Conservation (phyloP, 805 yeast genomes). For the Candida silvatica region DNA sequence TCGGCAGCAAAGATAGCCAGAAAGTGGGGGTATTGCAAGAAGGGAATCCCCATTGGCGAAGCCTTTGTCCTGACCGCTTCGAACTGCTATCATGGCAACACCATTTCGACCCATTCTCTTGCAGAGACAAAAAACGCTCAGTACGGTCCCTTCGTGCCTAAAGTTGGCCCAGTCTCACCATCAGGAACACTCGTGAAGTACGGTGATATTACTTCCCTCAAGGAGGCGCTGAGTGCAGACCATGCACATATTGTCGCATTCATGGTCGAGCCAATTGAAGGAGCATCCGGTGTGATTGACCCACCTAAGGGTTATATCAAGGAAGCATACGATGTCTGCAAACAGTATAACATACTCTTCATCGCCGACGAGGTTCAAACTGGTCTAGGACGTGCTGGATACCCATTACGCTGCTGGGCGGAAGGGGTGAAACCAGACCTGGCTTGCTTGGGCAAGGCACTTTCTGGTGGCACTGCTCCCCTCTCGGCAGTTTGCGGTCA, state of each 20-base stretch:
- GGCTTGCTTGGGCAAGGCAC: conserved; percentile 21
- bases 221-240: conserved; percentile 14
- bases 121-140: conserved; percentile 6
- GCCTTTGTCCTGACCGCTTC: conserved; percentile 16
- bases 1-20: conserved; percentile 21
- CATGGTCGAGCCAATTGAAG: conserved; percentile 23
- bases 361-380: conserved; percentile 24
- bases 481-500: conserved; percentile 19
- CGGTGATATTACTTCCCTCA: conserved; percentile 14
- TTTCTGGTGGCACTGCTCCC: conserved; percentile 19
- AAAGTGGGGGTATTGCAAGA: conserved; percentile 19
- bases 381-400: conserved; percentile 22
- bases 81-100: conserved; percentile 20
- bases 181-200: conserved; percentile 16
- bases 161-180: conserved; percentile 18
- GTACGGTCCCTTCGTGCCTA: conserved; percentile 18
- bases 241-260: conserved; percentile 17
- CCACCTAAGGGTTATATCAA: conserved; percentile 19
- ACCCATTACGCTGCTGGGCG: conserved; percentile 11
- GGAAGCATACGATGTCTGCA: conserved; percentile 15
- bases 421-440: conserved; percentile 19
- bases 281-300: conserved; percentile 21
- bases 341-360: conserved; percentile 17
- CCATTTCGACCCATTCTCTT: conserved; percentile 20
- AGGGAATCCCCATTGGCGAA: conserved; percentile 12